A percentile compares a stretch with the other conserved stretches of the same genome.
Evolutionary conservation across 1,139 yeast species (phyloP).

Genomic region (Zygoascus meyerae): DNA sequence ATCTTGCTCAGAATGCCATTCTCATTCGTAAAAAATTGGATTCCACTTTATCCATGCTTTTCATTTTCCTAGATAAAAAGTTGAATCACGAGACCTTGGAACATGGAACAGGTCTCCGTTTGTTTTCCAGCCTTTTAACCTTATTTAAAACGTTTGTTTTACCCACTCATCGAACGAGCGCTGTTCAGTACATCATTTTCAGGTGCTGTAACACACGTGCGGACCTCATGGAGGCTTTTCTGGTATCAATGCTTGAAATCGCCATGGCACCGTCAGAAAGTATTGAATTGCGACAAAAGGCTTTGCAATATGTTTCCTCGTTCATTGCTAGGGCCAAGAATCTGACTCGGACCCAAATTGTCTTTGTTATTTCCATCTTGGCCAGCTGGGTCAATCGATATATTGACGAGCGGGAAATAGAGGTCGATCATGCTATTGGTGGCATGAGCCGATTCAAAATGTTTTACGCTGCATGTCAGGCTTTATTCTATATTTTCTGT

Average conservation of each 20-base stretch:
- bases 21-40: constrained; percentile 53
- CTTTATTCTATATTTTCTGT: constrained; percentile 84
- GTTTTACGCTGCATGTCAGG: constrained; percentile 91
- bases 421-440: constrained; percentile 50
- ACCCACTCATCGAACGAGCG: constrained; percentile 89
- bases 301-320: constrained; percentile 88
- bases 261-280: constrained; percentile 66
- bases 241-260: constrained; percentile 76
- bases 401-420: constrained; percentile 75
- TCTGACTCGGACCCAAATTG: constrained; percentile 63
- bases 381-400: constrained; percentile 80
- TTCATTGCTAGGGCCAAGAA: constrained; percentile 84
- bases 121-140: constrained; percentile 69
- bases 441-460: constrained; percentile 59
- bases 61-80: constrained; percentile 45
- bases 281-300: constrained; percentile 71
- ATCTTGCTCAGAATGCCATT: constrained; percentile 20
- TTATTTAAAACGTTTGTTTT: constrained; percentile 75
- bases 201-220: constrained; percentile 76
- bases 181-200: constrained; percentile 80
- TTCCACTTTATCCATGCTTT: constrained; percentile 51
- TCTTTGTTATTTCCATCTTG: constrained; percentile 71
- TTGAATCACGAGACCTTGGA: constrained; percentile 49
- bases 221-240: constrained; percentile 76
- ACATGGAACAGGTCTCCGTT: constrained; percentile 61